phyloP scores from a whole-genome alignment of 208 protist species.

The Acanthamoeba triangularis region DNA sequence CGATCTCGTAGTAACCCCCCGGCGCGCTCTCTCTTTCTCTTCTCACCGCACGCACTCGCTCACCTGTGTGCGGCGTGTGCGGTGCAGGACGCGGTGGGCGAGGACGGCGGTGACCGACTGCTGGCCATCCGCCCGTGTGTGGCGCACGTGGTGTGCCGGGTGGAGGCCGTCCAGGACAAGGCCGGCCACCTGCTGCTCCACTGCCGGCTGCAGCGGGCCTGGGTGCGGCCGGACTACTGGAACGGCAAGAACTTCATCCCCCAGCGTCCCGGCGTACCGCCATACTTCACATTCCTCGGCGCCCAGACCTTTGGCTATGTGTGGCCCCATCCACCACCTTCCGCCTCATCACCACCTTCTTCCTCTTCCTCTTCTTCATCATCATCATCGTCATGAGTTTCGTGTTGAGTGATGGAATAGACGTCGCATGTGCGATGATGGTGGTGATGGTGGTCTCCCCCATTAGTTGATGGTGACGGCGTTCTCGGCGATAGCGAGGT shows the following conservation, averaged over 20 bases:
- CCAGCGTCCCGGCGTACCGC: slow-evolving; percentile 22
- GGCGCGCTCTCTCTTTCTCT: neutral
- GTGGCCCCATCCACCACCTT: neutral
- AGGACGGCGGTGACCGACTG: neutral
- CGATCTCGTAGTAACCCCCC: neutral
- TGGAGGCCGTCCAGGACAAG: slow-evolving; percentile 30
- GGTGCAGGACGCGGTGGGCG: neutral
- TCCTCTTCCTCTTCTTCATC: neutral
- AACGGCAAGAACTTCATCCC: slow-evolving; percentile 72
- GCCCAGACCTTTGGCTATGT: slow-evolving; percentile 63
- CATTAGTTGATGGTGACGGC: too few species aligned
- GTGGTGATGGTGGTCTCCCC: too few species aligned
- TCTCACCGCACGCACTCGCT: neutral
- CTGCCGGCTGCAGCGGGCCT: slow-evolving; percentile 33
- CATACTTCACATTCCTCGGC: slow-evolving; percentile 76
- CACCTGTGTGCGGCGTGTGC: neutral
- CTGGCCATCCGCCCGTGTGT: slow-evolving; percentile 41
- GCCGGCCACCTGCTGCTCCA: slow-evolving; percentile 39
- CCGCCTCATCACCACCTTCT: neutral
- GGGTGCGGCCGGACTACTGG: slow-evolving; percentile 73
- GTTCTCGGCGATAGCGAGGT: too few species aligned
- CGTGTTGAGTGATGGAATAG: too few species aligned
- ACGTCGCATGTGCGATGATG: too few species aligned
- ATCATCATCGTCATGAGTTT: too few species aligned
- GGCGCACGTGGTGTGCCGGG: slow-evolving; percentile 53